Evolutionary conservation across 768 basidiomycete species (phyloP).

Genomic region (Udeniomyces megalosporus): DNA sequence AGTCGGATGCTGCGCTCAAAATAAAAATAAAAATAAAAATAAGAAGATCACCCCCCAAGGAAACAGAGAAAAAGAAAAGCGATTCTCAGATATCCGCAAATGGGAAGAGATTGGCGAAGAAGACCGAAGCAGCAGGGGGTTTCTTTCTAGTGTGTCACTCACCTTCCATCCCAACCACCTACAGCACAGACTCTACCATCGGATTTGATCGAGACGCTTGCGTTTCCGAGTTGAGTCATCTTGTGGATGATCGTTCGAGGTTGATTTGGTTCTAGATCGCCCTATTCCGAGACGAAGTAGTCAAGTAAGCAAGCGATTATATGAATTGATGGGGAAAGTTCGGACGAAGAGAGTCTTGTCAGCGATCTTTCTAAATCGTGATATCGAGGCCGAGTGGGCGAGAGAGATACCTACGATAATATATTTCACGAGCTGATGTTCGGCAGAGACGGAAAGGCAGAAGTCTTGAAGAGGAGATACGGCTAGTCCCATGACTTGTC

Average conservation of each 20-base stretch:
- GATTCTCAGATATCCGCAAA: no score
- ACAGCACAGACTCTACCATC: slow-evolving; percentile 68
- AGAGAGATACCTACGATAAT: slow-evolving; percentile 13
- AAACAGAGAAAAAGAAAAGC: background rate
- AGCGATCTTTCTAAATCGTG: no score
- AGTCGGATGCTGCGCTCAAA: slow-evolving; percentile 47
- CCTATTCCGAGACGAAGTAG: background rate
- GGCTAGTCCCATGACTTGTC: slow-evolving; percentile 21
- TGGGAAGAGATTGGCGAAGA: no score
- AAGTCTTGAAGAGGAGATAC: background rate
- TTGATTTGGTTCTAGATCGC: background rate
- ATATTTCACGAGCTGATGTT: slow-evolving; percentile 21
- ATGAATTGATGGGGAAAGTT: background rate
- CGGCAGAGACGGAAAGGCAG: slow-evolving; percentile 21
- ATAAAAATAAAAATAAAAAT: background rate
- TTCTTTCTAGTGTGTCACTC: slow-evolving; percentile 23
- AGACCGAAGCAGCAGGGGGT: no score
- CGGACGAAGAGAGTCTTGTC: background rate
- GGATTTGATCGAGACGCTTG: slow-evolving; percentile 52
- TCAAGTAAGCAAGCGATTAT: background rate
- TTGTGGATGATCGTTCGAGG: slow-evolving; percentile 1
- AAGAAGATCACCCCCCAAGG: background rate
- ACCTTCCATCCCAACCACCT: slow-evolving; percentile 92
- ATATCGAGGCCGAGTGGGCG: no score
- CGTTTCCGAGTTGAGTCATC: slow-evolving; percentile 67